phyloP scores from a whole-genome alignment of 2,329 filamentous ascomycete species.

The Cladophialophora chaetospira region DNA sequence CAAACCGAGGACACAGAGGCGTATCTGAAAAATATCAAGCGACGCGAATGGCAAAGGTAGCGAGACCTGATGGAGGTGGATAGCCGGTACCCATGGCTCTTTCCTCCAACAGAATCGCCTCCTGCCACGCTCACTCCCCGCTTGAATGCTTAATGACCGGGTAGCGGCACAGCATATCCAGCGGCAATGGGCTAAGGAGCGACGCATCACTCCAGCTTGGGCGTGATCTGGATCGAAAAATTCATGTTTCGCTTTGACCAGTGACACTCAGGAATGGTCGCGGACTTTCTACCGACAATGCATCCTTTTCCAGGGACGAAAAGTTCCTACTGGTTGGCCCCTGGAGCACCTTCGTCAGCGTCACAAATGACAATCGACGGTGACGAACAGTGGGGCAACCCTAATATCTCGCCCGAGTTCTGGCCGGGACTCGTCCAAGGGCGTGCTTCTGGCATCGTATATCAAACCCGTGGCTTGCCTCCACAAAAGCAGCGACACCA shows the following conservation, averaged over 20 bases:
- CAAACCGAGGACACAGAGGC: neutral
- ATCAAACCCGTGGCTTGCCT: neutral
- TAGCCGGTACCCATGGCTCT: neutral
- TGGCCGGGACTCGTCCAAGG: neutral
- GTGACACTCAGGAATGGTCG: neutral
- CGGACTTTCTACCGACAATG: neutral
- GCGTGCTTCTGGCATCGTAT: neutral
- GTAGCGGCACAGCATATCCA: slow-evolving; percentile 2
- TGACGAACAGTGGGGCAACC: neutral
- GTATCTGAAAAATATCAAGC: neutral
- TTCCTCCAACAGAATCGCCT: slow-evolving; percentile 3
- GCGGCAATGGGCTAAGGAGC: neutral
- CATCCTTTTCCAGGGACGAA: neutral
- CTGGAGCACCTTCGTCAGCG: neutral
- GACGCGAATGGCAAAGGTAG: neutral
- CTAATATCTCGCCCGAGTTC: neutral
- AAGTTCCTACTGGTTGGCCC: neutral
- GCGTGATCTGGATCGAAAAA: neutral
- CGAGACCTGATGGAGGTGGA: neutral
- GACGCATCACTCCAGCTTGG: neutral
- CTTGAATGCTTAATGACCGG: slow-evolving; percentile 1
- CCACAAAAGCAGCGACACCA: neutral
- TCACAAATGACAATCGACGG: neutral
- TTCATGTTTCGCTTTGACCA: neutral
- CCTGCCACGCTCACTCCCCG: neutral